Evolutionary conservation across 2,329 filamentous ascomycete species (phyloP).

Genomic region (Decorospora gaudefroyi): DNA sequence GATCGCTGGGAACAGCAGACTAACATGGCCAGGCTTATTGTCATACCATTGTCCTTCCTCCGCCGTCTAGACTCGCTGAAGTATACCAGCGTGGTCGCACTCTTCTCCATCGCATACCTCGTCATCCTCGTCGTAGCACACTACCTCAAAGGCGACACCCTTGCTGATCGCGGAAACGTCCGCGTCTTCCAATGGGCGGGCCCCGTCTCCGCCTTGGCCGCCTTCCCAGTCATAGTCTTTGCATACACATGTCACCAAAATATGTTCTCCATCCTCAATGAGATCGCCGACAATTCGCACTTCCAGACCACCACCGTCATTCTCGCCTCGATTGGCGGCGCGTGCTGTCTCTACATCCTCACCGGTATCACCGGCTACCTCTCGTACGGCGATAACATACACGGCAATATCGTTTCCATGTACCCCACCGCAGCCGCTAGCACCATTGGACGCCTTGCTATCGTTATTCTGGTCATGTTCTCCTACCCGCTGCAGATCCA

Average conservation of each 20-base stretch:
- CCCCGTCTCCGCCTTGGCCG: constrained; percentile 76
- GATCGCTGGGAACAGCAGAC: not conserved
- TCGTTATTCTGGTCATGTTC: constrained; percentile 94
- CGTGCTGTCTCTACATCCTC: constrained; percentile 83
- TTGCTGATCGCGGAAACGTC: constrained; percentile 73
- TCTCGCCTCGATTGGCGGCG: constrained; percentile 80
- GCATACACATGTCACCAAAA: constrained; percentile 99
- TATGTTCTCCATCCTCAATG: constrained; percentile 98
- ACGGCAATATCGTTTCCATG: constrained; percentile 86
- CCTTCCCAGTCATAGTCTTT: constrained; percentile 93
- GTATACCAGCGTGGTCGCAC: constrained; percentile 90
- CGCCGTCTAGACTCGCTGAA: constrained; percentile 92
- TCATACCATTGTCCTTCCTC: constrained; percentile 93
- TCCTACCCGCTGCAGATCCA: constrained; percentile 95
- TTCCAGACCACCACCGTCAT: constrained; percentile 79
- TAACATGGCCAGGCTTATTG: constrained; percentile 66
- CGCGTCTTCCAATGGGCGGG: constrained; percentile 79
- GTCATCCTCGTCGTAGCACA: constrained; percentile 93
- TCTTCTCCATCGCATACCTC: constrained; percentile 92
- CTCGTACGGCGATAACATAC: constrained; percentile 87
- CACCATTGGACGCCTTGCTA: constrained; percentile 91
- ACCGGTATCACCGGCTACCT: constrained; percentile 95
- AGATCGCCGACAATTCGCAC: constrained; percentile 84
- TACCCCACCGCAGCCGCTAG: constrained; percentile 72
- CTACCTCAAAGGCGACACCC: constrained; percentile 76